Conservation (phyloP, 2,329 filamentous ascomycete species). For the Calonectria ilicicola region DNA sequence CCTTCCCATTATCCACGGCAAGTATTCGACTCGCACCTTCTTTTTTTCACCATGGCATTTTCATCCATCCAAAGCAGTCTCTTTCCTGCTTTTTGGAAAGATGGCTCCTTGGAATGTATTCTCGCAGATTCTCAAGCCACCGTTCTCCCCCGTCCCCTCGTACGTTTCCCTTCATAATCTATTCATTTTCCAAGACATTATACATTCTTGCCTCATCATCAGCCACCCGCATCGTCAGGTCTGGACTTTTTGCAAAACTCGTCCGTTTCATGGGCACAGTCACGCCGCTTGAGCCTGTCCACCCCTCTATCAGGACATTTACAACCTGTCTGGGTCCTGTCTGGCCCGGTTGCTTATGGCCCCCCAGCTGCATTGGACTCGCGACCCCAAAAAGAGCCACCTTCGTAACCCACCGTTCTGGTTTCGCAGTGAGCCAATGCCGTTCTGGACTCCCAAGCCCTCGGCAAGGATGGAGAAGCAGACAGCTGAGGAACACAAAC, state of each 20-base stretch:
- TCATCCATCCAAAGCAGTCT: neutral
- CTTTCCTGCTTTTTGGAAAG: neutral
- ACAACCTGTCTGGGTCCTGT: neutral
- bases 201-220: constrained; percentile 8
- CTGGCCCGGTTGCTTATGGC: constrained; percentile 36
- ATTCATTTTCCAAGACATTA: neutral
- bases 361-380: constrained; percentile 37
- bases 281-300: neutral
- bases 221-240: neutral
- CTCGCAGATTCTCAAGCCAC: neutral
- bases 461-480: constrained; percentile 37
- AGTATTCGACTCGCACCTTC: neutral
- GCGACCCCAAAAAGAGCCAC: constrained; percentile 21
- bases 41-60: neutral
- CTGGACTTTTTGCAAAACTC: neutral
- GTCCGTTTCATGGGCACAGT: neutral
- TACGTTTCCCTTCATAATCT: constrained; percentile 13
- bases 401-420: constrained; percentile 28
- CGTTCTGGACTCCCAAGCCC: constrained; percentile 23
- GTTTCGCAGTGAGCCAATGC: constrained; percentile 21
- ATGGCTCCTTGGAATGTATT: neutral
- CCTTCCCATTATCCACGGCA: neutral
- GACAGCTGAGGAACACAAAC: constrained; percentile 8
- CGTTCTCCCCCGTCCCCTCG: neutral
- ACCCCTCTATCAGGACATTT: neutral